These are phyloP conservation scores for Seminavis robusta DNA, from an alignment of 108 stramenopile genomes.

Conservation along the genomic window DNA sequence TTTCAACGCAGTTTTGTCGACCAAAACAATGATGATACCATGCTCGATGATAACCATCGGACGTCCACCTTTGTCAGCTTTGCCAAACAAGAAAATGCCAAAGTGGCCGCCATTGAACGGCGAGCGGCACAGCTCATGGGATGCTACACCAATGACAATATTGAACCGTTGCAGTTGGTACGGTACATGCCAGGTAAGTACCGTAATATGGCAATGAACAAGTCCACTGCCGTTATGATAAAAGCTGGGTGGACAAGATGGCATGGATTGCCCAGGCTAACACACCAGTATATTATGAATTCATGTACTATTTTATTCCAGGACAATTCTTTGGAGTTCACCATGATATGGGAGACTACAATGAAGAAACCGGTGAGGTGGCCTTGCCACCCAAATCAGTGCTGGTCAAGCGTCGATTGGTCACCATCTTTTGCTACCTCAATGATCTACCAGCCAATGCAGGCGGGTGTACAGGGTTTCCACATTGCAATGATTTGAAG, in stretches of 20 bases:
- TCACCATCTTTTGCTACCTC: conserved; percentile 65
- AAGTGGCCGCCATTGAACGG: conserved; percentile 50
- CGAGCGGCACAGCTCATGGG: conserved; percentile 47
- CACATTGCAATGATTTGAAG: conserved; percentile 30
- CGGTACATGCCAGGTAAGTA: conserved; percentile 51
- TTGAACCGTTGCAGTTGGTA: conserved; percentile 66
- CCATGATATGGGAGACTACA: conserved; percentile 58
- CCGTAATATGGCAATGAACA: too few relatives aligned
- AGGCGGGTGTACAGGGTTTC: conserved; percentile 46
- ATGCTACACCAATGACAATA: conserved; percentile 29
- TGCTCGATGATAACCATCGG: conserved; percentile 43
- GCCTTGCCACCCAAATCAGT: conserved; percentile 40
- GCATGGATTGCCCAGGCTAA: too few relatives aligned
- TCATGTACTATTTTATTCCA: too few relatives aligned
- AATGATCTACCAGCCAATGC: conserved; percentile 38
- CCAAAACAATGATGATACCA: conserved; percentile 8
- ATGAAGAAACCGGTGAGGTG: conserved; percentile 43
- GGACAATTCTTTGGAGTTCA: conserved; percentile 69
- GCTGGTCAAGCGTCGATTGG: conserved; percentile 42
- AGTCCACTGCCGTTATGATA: too few relatives aligned
- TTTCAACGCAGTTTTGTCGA: conserved; percentile 56
- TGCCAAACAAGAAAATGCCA: conserved; percentile 40
- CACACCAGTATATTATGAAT: too few relatives aligned
- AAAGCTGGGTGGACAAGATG: too few relatives aligned
- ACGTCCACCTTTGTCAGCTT: conserved; percentile 57